Base-by-base conservation (phyloP, 495 filamentous ascomycete species). In the Cercophora samala region DNA sequence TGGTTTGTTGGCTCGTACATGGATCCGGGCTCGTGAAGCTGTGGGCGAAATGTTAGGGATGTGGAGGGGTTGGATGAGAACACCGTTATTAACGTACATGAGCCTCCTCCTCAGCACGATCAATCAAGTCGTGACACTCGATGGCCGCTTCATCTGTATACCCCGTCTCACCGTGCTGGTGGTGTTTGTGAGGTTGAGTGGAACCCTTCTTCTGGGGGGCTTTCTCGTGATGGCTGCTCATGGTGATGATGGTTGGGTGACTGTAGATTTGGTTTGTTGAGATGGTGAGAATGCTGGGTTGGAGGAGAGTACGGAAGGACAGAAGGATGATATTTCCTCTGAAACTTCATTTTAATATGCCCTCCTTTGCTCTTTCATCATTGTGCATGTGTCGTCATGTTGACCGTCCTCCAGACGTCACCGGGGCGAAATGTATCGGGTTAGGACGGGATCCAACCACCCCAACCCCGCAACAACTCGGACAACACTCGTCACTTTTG, bases 81-180 rank as follows among this genome's bases (percentile, higher is more conserved):
- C 22, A 22, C 15, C 51, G 23, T 8, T 11, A 17, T 23, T 19
- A 32, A 62, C 67, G 23, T 52, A 75, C 73, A 54, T 75, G 73
- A 1, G 73, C 72, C 52, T 74, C 66, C 62, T 75, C 72, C 66
- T 75, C 73, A 60, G 73, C 73, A 19, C 61, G 62, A 59, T 75
- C 69, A 60, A 75, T 75, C 51, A 75, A 29, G 53, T 75, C 73
- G 63, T 75, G 73, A 37, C 66, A 66, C 55, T 75, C 73, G 60
- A 69, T 68, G 22, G 70, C 53, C 26, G 66, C 71, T 32, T 72
- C 66, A 61, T 75, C 73, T 64, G 72, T 72, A 42, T 75, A 75
- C 53, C 73, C 73, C 21, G 64, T 51, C 52, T 70, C 68, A 56
- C 66, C 64, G 32, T 64, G 70, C 21, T 64, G 64, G 37, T 68